Evolutionary conservation across 352 stramenopile genomes (phyloP).

Genomic region (Pythium periplocum): DNA sequence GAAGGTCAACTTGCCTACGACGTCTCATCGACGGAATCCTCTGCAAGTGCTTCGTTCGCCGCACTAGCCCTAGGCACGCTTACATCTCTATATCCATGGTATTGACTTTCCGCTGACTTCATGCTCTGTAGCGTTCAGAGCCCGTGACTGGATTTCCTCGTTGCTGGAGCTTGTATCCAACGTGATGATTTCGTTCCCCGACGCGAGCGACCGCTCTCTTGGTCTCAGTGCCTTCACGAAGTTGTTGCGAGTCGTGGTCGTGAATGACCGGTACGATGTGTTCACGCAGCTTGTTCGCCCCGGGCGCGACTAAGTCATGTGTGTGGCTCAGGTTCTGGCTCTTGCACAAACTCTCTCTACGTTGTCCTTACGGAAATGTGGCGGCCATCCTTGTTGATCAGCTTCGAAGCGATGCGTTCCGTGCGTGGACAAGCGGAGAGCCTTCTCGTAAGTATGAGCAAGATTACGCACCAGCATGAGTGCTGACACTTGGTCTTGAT

Average conservation of each 20-base stretch:
- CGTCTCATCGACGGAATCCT: too few species aligned
- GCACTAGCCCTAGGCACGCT: too few species aligned
- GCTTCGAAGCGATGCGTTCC: slow-evolving; percentile 39
- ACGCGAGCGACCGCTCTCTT: slow-evolving; percentile 31
- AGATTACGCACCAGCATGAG: too few species aligned
- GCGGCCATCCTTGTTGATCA: slow-evolving; percentile 57
- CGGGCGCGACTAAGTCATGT: too few species aligned
- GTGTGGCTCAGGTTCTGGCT: slow-evolving; percentile 34
- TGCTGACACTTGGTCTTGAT: too few species aligned
- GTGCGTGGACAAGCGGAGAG: slow-evolving; percentile 21
- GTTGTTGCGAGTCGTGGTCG: slow-evolving; percentile 26
- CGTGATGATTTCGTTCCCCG: slow-evolving; percentile 60
- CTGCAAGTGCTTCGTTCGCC: too few species aligned
- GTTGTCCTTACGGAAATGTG: slow-evolving; percentile 74
- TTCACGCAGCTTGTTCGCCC: too few species aligned
- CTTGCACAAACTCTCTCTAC: slow-evolving; percentile 29
- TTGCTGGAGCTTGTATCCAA: slow-evolving; percentile 61
- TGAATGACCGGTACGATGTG: slow-evolving; percentile 28
- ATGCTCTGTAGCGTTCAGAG: slow-evolving; percentile 22
- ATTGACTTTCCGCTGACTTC: too few species aligned
- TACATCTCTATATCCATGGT: too few species aligned
- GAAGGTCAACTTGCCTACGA: too few species aligned
- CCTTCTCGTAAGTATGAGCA: too few species aligned
- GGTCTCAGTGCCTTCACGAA: slow-evolving; percentile 30
- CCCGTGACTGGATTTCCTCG: slow-evolving; percentile 47